A percentile compares a stretch with the other conserved stretches of the same genome.
Conservation (phyloP, 371 early-diverging fungal species). For the Mortierella sp. region DNA sequence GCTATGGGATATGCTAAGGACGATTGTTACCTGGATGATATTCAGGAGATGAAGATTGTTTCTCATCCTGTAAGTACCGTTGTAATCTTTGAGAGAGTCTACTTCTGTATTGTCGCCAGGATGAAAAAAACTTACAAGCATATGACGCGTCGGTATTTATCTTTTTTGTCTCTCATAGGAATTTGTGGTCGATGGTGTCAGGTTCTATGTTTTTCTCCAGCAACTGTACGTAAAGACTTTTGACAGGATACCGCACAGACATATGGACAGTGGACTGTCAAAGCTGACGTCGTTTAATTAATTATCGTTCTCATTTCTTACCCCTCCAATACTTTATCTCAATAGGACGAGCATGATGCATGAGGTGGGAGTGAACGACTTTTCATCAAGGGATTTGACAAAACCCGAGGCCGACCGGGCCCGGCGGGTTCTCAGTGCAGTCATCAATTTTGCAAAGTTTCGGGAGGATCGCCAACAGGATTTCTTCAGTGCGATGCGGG, state of each 20-base stretch:
- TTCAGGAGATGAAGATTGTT: constrained; percentile 35
- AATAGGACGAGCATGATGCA: constrained; percentile 69
- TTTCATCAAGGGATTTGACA: constrained; percentile 79
- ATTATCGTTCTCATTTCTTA: neutral
- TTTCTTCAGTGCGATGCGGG: constrained; percentile 19
- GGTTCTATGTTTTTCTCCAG: constrained; percentile 41
- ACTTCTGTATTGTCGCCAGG: neutral
- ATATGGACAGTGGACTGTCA: neutral
- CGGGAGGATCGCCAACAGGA: constrained; percentile 75
- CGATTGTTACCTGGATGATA: constrained; percentile 30
- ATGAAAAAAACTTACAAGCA: neutral
- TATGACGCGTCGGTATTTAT: neutral
- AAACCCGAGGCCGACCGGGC: constrained; percentile 78
- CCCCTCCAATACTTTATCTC: neutral
- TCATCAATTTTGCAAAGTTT: constrained; percentile 92
- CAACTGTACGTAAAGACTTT: constrained; percentile 35
- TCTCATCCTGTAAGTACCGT: constrained; percentile 24
- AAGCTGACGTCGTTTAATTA: neutral
- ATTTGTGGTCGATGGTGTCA: constrained; percentile 31
- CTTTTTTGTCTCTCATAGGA: constrained; percentile 23
- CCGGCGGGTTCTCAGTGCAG: constrained; percentile 76
- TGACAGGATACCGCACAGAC: neutral
- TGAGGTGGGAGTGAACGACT: constrained; percentile 79
- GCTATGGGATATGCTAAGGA: constrained; percentile 33
- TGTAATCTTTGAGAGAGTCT: neutral